Conservation (phyloP, 139 green algal genomes). For the Haematococcus lacustris region DNA sequence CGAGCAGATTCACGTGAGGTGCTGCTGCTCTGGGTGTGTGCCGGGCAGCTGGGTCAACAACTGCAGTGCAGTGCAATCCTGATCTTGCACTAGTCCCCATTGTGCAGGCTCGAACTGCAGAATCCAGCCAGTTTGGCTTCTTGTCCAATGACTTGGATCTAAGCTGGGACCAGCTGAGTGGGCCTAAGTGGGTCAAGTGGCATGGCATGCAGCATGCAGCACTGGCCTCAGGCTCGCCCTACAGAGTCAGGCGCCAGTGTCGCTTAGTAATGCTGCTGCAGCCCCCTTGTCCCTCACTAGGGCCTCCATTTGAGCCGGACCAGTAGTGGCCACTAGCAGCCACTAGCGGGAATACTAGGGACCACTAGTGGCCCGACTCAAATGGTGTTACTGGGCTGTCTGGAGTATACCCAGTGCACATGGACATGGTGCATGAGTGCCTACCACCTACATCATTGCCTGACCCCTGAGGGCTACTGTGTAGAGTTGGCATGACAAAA, state of each 20-base stretch:
- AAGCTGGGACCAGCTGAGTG: constrained; percentile 15
- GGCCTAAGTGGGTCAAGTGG: constrained; percentile 5
- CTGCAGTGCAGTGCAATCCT: neutral
- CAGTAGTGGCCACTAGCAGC: neutral
- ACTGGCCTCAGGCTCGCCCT: neutral
- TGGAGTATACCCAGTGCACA: no score
- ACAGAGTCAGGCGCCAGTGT: no score
- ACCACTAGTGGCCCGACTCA: no score
- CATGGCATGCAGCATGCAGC: neutral
- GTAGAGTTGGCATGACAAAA: no score
- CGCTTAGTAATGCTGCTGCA: no score
- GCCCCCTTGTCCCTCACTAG: neutral
- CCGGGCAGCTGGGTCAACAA: neutral
- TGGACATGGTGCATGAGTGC: no score
- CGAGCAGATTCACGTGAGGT: constrained; percentile 3
- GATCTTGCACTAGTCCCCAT: neutral
- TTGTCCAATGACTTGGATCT: constrained; percentile 14
- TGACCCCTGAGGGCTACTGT: no score
- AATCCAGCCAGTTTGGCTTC: constrained; percentile 15
- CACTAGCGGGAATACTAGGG: neutral
- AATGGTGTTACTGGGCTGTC: no score
- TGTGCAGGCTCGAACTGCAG: constrained; percentile 9
- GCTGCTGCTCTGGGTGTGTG: neutral
- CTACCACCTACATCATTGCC: no score
- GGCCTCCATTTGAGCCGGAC: neutral